Evolutionary conservation across 2,329 filamentous ascomycete genomes (phyloP).

Genomic region (Hymenoscyphus salicellus): DNA sequence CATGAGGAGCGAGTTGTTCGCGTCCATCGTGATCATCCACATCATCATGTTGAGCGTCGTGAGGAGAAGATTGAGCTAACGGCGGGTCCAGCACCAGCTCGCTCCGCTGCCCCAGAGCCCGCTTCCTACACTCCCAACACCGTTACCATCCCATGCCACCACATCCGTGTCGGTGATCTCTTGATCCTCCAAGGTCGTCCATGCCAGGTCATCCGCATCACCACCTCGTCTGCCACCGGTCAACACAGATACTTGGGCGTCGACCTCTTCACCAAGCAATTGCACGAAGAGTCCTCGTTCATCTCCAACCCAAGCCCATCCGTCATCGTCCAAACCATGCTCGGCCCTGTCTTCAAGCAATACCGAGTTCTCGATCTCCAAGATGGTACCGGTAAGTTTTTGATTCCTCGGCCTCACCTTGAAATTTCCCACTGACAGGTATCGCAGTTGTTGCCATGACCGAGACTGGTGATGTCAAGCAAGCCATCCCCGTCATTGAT

Average conservation of each 20-base stretch:
- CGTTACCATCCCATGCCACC: constrained; percentile 98
- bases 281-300: constrained; percentile 98
- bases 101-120: constrained; percentile 22
- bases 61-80: constrained; percentile 34
- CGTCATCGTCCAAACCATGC: constrained; percentile 98
- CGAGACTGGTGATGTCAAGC: constrained; percentile 96
- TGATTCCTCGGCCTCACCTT: background rate
- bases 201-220: constrained; percentile 99
- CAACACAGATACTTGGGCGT: constrained; percentile 99
- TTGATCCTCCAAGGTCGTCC: constrained; percentile 97
- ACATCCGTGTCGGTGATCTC: constrained; percentile 98
- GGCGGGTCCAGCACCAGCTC: constrained; percentile 20
- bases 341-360: constrained; percentile 99
- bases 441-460: constrained; percentile 84
- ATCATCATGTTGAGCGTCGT: constrained; percentile 19
- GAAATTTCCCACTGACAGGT: constrained; percentile 16
- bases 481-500: constrained; percentile 86
- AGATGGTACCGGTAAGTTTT: constrained; percentile 63
- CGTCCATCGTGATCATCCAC: constrained; percentile 1
- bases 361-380: constrained; percentile 98
- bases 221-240: constrained; percentile 92
- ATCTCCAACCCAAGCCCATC: constrained; percentile 95
- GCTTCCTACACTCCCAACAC: constrained; percentile 61
- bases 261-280: constrained; percentile 99
- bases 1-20: background rate